phyloP scores from a whole-genome alignment of 116 monocot genomes.

The Dioscorea cayenensis region DNA sequence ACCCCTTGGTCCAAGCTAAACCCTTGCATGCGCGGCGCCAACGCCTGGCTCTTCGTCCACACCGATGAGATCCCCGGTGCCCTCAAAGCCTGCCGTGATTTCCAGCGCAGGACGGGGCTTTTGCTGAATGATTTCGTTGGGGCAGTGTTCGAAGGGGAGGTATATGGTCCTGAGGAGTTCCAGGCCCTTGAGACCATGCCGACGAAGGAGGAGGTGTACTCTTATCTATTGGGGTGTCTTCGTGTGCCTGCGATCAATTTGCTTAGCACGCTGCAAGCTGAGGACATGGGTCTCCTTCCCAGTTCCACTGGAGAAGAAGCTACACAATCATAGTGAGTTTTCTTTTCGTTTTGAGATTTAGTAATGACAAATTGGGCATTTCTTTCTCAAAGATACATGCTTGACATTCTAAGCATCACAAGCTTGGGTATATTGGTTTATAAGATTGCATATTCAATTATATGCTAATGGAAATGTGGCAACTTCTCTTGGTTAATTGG shows the following conservation, averaged over 20 bases:
- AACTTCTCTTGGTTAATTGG: too few species aligned
- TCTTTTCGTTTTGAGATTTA: not conserved
- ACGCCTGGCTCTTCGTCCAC: conserved; percentile 62
- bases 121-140: conserved; percentile 54
- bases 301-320: not conserved
- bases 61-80: conserved; percentile 50
- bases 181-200: conserved; percentile 59
- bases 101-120: conserved; percentile 47
- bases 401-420: too few species aligned
- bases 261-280: not conserved
- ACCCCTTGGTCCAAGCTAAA: conserved; percentile 39
- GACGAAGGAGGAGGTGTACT: conserved; percentile 40
- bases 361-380: too few species aligned
- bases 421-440: too few species aligned
- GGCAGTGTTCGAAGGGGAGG: conserved; percentile 59
- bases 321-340: not conserved
- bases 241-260: conserved; percentile 23
- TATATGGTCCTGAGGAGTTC: conserved; percentile 58
- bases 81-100: conserved; percentile 42
- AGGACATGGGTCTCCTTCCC: not conserved
- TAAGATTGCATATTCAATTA: too few species aligned
- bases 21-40: conserved; percentile 59
- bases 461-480: too few species aligned
- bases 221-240: conserved; percentile 40
- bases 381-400: too few species aligned